phyloP scores from a whole-genome alignment of 2,329 filamentous ascomycete genomes.

The Cladosporium velox region DNA sequence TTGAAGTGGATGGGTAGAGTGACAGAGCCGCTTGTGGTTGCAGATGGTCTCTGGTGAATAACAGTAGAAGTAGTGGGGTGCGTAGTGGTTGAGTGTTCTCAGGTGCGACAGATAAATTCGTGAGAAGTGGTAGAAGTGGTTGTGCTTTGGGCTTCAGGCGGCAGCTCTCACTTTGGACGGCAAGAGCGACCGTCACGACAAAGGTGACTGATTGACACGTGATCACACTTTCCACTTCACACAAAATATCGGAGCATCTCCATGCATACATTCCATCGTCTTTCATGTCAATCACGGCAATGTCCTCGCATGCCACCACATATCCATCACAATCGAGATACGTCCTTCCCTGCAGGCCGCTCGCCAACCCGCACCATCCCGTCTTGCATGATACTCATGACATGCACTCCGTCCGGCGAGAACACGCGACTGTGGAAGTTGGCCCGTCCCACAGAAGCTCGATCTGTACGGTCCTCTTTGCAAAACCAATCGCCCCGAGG shows the following conservation, averaged over 20 bases:
- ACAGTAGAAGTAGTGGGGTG: neutral
- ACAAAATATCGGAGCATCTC: neutral
- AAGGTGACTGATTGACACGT: too few relatives aligned
- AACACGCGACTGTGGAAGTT: slow-evolving; percentile 52
- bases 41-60: neutral
- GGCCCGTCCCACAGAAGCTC: slow-evolving; percentile 48
- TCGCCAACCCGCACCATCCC: slow-evolving; percentile 44
- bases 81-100: neutral
- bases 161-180: too few relatives aligned
- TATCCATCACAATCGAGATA: neutral
- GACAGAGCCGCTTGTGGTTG: neutral
- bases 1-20: neutral
- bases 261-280: neutral
- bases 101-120: too few relatives aligned
- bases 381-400: slow-evolving; percentile 54
- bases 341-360: neutral
- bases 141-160: too few relatives aligned
- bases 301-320: neutral
- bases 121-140: too few relatives aligned
- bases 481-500: slow-evolving; percentile 47
- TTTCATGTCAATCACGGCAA: neutral
- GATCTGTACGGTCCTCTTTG: slow-evolving; percentile 52
- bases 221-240: neutral
- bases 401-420: slow-evolving; percentile 43
- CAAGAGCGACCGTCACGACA: too few relatives aligned